Percentiles rank a stretch among this genome's conserved stretches.
These are phyloP conservation scores for Collybia sp. DNA, from an alignment of 768 basidiomycete genomes.

Conservation along the genomic window DNA sequence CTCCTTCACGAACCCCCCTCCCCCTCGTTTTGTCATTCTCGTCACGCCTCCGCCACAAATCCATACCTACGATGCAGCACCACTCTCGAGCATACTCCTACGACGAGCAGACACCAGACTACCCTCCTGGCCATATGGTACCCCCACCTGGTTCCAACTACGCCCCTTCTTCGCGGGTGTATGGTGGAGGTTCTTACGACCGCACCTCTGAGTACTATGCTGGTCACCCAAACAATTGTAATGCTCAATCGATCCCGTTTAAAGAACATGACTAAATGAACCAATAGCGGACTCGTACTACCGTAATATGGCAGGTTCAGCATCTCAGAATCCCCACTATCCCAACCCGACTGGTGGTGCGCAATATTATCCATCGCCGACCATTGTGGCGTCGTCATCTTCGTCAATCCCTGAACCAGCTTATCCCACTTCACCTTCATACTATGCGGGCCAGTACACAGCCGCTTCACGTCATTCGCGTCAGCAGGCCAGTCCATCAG, in stretches of 20 bases:
- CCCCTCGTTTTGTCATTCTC: slow-evolving; percentile 11
- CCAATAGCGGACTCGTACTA: slow-evolving; percentile 19
- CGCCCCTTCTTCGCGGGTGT: slow-evolving; percentile 11
- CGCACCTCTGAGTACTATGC: slow-evolving; percentile 28
- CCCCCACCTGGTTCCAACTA: slow-evolving; percentile 23
- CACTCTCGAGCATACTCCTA: slow-evolving; percentile 39
- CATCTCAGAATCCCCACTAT: slow-evolving; percentile 23
- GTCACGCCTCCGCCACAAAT: slow-evolving; percentile 18
- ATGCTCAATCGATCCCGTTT: too few species aligned
- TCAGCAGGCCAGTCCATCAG: slow-evolving; percentile 13
- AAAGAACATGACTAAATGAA: too few species aligned
- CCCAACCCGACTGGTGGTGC: slow-evolving; percentile 13
- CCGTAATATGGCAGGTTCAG: slow-evolving; percentile 32
- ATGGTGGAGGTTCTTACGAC: slow-evolving; percentile 21
- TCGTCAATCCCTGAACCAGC: slow-evolving; percentile 9
- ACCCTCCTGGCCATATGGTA: slow-evolving; percentile 21
- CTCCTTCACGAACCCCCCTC: slow-evolving; percentile 7
- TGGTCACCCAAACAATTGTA: too few species aligned
- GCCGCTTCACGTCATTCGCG: slow-evolving; percentile 6
- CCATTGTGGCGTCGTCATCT: slow-evolving; percentile 16
- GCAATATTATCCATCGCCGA: slow-evolving; percentile 16
- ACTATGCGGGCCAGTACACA: slow-evolving; percentile 15
- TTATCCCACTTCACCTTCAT: slow-evolving; percentile 14
- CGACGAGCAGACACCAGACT: slow-evolving; percentile 28
- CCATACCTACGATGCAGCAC: slow-evolving; percentile 11